Evolutionary conservation across 1,284 basidiomycete genomes (phyloP), one percentile per base, ranked within the genome.

Genomic region (Lignosus rhinocerotis): DNA sequence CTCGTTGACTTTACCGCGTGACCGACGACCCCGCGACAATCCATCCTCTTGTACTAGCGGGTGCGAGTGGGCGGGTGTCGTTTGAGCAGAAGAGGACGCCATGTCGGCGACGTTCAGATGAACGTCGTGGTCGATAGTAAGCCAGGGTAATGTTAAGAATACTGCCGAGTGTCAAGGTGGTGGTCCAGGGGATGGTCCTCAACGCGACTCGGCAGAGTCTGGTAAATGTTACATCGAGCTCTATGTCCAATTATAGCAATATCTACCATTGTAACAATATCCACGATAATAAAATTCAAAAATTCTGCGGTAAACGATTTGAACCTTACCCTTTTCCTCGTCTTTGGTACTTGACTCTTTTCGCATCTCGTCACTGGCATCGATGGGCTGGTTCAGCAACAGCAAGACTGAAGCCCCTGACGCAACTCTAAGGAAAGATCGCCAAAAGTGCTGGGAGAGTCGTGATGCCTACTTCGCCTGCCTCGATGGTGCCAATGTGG

Each of bases 381-480:
- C 32, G 41, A 75, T 75, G 74, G 73, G 72, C 54, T 75, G 74
- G 73, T 75, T 76, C 53, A 62, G 69, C 54, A 60, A 62, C 51
- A 52, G 39, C 14, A 68, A 71, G 39, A 38, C 73, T 38, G 78
- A 82, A 59, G 75, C 80, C 45, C 69, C 76, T 4, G 68, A 74
- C 31, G 72, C 77, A 6, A 74, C 75, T 1, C 80, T 80, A 3
- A 76, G 87, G 36, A 74, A 84, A 64, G 83, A 86, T 63, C 80
- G 88, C 14, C 76, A 83, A 57, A 81, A 80, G 62, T 94, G 92
- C 73, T 94, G 92, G 92, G 87, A 90, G 42, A 74, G 76, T 44
- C 76, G 92, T 52, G 91, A 94, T 71, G 77, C 76, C 11, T 94
- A 93, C 70, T 93, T 90, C 71, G 73, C 78, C 6, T 94, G 92